phyloP scores from a whole-genome alignment of 2,329 filamentous ascomycete species.

The Verticillium nubilum region DNA sequence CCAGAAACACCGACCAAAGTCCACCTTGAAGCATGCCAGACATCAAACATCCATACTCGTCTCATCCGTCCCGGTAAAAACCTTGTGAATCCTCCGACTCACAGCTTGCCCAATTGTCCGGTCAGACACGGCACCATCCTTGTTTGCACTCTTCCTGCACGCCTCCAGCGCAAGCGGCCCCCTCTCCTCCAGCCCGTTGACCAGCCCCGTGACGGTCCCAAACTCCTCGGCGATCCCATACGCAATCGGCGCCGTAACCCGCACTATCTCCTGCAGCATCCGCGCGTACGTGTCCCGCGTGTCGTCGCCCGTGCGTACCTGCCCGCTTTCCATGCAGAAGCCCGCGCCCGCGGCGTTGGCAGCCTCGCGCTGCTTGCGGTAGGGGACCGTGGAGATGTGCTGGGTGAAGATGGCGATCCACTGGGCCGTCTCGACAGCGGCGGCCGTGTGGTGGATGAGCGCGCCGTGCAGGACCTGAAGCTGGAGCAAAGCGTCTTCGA shows the following conservation, averaged over 20 bases:
- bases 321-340: conserved; percentile 76
- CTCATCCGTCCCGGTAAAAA: conserved; percentile 54
- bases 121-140: conserved; percentile 51
- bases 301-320: conserved; percentile 65
- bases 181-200: conserved; percentile 49
- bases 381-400: conserved; percentile 71
- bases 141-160: conserved; percentile 52
- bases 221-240: conserved; percentile 62
- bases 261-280: conserved; percentile 71
- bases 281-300: conserved; percentile 62
- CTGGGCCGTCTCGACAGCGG: conserved; percentile 58
- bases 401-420: conserved; percentile 73
- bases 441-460: conserved; percentile 64
- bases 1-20: neutral
- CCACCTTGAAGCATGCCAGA: neutral
- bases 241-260: conserved; percentile 68
- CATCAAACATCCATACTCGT: conserved; percentile 47
- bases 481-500: conserved; percentile 66
- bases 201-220: conserved; percentile 49
- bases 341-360: conserved; percentile 46
- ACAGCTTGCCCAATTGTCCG: conserved; percentile 50
- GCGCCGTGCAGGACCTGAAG: conserved; percentile 63
- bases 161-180: conserved; percentile 60
- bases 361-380: conserved; percentile 50
- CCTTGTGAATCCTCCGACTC: conserved; percentile 52